These are phyloP conservation scores for Pseudocercospora pini-densiflorae DNA, from an alignment of 2,329 filamentous ascomycete species.

Conservation along the genomic window DNA sequence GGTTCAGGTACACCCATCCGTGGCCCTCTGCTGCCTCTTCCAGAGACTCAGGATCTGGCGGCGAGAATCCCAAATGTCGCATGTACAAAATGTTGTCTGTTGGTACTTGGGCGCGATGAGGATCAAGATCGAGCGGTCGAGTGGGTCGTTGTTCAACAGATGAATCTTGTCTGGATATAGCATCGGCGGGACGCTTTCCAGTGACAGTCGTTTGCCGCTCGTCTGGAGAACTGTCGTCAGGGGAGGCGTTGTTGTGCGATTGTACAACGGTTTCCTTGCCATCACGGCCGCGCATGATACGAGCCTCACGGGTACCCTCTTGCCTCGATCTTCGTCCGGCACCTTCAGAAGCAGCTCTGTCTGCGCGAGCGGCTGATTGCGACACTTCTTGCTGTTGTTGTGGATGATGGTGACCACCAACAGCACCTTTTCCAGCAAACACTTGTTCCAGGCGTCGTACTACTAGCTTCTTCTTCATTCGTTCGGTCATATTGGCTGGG, in stretches of 20 bases:
- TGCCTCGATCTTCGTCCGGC: slow-evolving; percentile 40
- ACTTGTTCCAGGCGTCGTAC: slow-evolving; percentile 78
- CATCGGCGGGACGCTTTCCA: slow-evolving; percentile 1
- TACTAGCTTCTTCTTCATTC: slow-evolving; percentile 75
- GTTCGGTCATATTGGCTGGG: slow-evolving; percentile 66
- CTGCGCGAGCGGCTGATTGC: slow-evolving; percentile 56
- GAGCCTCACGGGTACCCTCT: slow-evolving; percentile 53
- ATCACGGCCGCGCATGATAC: slow-evolving; percentile 46
- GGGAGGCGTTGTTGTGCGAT: slow-evolving; percentile 9
- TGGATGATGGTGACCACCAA: slow-evolving; percentile 53
- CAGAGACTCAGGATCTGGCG: slow-evolving; percentile 58
- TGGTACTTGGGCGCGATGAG: slow-evolving; percentile 74
- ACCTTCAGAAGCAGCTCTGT: slow-evolving; percentile 47
- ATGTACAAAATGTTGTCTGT: slow-evolving; percentile 81
- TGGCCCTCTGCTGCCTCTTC: slow-evolving; percentile 66
- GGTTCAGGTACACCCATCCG: slow-evolving; percentile 82
- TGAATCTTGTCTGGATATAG: neutral
- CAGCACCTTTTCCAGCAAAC: slow-evolving; percentile 71
- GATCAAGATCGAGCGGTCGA: slow-evolving; percentile 75
- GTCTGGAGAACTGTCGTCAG: slow-evolving; percentile 12
- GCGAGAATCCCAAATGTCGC: slow-evolving; percentile 71
- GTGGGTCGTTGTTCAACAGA: slow-evolving; percentile 72
- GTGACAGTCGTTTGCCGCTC: neutral
- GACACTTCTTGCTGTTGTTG: slow-evolving; percentile 64
- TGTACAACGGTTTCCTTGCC: slow-evolving; percentile 29